Evolutionary conservation across 2,329 filamentous ascomycete species (phyloP).

Genomic region (Colletotrichum liriopes): DNA sequence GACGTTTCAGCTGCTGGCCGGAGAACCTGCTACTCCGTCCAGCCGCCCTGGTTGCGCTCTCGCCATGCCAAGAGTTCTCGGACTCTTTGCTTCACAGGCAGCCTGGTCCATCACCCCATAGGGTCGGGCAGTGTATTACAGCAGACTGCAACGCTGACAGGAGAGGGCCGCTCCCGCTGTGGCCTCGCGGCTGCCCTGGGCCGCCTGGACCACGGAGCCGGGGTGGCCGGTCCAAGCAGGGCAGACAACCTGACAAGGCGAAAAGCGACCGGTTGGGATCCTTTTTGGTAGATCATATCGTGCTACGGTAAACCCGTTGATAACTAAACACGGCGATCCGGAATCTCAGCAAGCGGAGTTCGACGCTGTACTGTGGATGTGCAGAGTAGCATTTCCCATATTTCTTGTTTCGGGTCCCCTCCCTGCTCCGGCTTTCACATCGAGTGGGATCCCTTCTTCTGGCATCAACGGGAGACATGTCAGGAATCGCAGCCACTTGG

Average conservation of each 20-base stretch:
- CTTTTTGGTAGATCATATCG: conserved; percentile 5
- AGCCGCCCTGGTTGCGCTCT: background rate
- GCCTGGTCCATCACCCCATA: background rate
- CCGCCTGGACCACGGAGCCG: conserved; percentile 8
- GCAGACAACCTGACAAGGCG: conserved; percentile 14
- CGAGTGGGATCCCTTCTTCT: background rate
- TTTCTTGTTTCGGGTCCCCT: background rate
- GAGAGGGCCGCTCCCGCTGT: conserved; percentile 8
- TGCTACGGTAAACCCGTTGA: conserved; percentile 3
- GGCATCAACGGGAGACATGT: background rate
- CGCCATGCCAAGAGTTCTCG: conserved; percentile 8
- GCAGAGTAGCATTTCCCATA: background rate
- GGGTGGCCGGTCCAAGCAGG: conserved; percentile 21
- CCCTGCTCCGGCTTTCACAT: background rate
- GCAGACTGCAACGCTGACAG: conserved; percentile 12
- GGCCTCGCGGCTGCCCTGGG: background rate
- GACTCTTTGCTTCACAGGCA: background rate
- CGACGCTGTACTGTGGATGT: background rate
- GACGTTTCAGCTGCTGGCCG: conserved; percentile 26
- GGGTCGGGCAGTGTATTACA: background rate
- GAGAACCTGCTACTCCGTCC: conserved; percentile 1
- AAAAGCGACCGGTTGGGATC: conserved; percentile 1
- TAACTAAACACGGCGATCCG: background rate
- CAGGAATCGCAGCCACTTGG: conserved; percentile 3
- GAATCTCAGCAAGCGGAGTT: conserved; percentile 20